These are phyloP conservation scores for Exophiala oligosperma DNA, from an alignment of 2,329 filamentous ascomycete genomes.

Conservation along the genomic window DNA sequence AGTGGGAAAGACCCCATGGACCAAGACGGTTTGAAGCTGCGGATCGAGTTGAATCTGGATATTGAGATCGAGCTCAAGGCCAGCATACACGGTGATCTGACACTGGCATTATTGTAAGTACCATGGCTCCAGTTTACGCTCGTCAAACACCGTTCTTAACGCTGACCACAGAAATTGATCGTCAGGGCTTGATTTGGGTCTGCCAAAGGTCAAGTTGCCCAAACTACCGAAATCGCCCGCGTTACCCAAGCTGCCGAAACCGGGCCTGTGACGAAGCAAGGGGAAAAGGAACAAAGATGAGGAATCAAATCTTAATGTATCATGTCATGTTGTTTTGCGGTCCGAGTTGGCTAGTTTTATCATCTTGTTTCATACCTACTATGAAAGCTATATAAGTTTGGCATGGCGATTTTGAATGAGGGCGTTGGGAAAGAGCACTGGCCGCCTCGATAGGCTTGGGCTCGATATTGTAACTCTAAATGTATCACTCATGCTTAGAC, in stretches of 20 bases:
- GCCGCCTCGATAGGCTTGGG: background rate
- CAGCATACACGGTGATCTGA: conserved; percentile 80
- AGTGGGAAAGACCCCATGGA: conserved; percentile 38
- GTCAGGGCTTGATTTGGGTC: conserved; percentile 24
- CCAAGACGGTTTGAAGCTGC: conserved; percentile 60
- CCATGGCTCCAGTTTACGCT: background rate
- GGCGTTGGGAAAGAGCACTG: background rate
- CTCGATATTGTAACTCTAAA: conserved; percentile 12
- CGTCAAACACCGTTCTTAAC: conserved; percentile 10
- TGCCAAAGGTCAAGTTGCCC: conserved; percentile 25
- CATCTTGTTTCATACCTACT: background rate
- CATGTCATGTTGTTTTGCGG: background rate
- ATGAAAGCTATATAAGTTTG: background rate
- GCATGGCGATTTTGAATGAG: background rate
- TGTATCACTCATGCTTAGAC: conserved; percentile 3
- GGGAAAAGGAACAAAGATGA: background rate
- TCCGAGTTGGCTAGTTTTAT: background rate
- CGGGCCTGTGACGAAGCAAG: conserved; percentile 7
- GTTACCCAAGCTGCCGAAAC: conserved; percentile 12
- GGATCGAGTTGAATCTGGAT: conserved; percentile 76
- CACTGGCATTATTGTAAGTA: conserved; percentile 73
- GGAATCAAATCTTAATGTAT: conserved; percentile 1
- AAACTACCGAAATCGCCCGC: conserved; percentile 13
- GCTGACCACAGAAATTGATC: conserved; percentile 27
- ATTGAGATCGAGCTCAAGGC: conserved; percentile 84